Percentiles rank a stretch among this genome's conserved stretches.
These are phyloP conservation scores for Umbellularia californica DNA, from an alignment of 164 flowering plant species.

Conservation along the genomic window DNA sequence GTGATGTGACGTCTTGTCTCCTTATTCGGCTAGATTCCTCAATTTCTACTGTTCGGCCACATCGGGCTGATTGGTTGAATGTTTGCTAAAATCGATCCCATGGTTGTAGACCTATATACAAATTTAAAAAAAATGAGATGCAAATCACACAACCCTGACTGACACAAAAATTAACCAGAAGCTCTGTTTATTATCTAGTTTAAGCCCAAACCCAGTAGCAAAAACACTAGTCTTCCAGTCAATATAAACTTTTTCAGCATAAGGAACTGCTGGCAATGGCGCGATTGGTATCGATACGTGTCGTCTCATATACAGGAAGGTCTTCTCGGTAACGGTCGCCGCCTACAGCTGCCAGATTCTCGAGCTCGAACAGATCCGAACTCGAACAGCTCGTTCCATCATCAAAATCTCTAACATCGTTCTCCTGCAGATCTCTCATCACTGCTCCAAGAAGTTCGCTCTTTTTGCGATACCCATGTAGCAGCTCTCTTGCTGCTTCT, in stretches of 20 bases:
- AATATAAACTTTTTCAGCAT: conserved; percentile 27
- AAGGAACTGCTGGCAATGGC: conserved; percentile 60
- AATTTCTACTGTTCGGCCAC: too few species aligned
- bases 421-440: conserved; percentile 17
- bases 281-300: conserved; percentile 60
- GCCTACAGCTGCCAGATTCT: conserved; percentile 58
- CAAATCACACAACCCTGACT: too few species aligned
- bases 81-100: too few species aligned
- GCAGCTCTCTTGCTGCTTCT: conserved; percentile 43
- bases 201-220: background rate
- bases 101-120: too few species aligned
- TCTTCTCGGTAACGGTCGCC: conserved; percentile 63
- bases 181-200: background rate
- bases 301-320: conserved; percentile 88
- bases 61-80: too few species aligned
- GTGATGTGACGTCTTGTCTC: too few species aligned
- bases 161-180: too few species aligned
- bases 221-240: background rate
- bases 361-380: conserved; percentile 91
- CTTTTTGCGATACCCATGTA: conserved; percentile 37
- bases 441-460: conserved; percentile 13
- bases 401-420: conserved; percentile 47
- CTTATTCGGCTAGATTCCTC: too few species aligned
- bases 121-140: too few species aligned
- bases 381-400: conserved; percentile 75